Conservation (phyloP, 257 asterid genomes). For the Leonotis leonurus region DNA sequence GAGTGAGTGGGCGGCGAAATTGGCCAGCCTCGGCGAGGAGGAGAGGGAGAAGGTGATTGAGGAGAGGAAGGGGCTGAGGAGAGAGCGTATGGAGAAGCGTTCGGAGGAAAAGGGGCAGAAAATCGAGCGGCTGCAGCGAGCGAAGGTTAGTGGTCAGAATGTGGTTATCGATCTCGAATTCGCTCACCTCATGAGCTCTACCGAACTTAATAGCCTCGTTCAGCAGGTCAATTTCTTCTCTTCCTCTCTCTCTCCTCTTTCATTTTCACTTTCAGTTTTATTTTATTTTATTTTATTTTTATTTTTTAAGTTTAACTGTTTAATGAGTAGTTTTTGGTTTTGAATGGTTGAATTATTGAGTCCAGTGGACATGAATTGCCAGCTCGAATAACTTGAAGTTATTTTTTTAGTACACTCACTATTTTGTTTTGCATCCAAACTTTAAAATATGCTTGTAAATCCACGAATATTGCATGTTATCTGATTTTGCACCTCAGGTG, state of each 20-base stretch:
- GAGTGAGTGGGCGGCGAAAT: conserved; percentile 72
- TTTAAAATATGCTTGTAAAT: too few relatives aligned
- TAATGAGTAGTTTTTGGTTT: neutral
- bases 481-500: too few relatives aligned
- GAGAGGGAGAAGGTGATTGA: conserved; percentile 60
- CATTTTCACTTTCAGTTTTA: too few relatives aligned
- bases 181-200: conserved; percentile 62
- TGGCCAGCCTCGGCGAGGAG: conserved; percentile 45
- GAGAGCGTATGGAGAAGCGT: conserved; percentile 65
- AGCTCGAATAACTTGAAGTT: neutral
- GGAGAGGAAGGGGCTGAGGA: conserved; percentile 43
- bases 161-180: conserved; percentile 82
- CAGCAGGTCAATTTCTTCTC: conserved; percentile 57
- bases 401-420: too few relatives aligned
- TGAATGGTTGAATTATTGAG: too few relatives aligned
- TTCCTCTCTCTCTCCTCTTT: neutral
- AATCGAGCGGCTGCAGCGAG: conserved; percentile 50
- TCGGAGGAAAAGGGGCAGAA: conserved; percentile 54
- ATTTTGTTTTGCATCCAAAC: too few relatives aligned
- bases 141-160: conserved; percentile 61
- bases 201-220: conserved; percentile 74
- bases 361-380: too few relatives aligned
- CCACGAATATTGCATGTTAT: too few relatives aligned
- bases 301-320: too few relatives aligned
- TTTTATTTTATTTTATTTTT: too few relatives aligned